phyloP scores from a whole-genome alignment of 1,139 yeast species.

The Debaryomyces robertsiae region DNA sequence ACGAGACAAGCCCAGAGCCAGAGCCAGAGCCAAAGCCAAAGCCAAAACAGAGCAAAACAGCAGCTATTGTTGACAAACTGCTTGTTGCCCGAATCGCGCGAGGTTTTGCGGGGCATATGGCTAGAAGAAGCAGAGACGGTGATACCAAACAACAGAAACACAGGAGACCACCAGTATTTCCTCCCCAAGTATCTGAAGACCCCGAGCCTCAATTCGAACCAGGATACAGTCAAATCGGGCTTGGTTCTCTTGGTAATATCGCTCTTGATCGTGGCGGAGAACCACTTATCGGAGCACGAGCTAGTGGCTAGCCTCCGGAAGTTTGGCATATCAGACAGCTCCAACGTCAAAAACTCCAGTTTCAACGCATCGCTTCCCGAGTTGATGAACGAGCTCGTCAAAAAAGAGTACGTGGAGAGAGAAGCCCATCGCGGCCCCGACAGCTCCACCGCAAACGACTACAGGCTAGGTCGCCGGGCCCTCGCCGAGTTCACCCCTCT shows the following conservation, averaged over 20 bases:
- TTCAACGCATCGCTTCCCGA: conserved; percentile 26
- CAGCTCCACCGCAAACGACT: conserved; percentile 20
- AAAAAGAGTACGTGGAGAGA: conserved; percentile 33
- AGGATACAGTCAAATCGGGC: conserved; percentile 36
- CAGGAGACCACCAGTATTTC: conserved; percentile 19
- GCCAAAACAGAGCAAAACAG: conserved; percentile 14
- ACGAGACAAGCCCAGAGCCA: too few relatives aligned
- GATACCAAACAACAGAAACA: conserved; percentile 17
- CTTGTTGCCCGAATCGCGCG: conserved; percentile 24
- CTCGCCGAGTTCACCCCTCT: conserved; percentile 37
- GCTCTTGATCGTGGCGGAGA: conserved; percentile 36
- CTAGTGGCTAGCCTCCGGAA: conserved; percentile 24
- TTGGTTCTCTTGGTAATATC: conserved; percentile 29
- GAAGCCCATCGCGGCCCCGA: conserved; percentile 21
- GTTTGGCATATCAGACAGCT: conserved; percentile 34
- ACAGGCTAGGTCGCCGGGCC: conserved; percentile 37
- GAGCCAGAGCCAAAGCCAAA: too few relatives aligned
- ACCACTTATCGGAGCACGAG: conserved; percentile 33
- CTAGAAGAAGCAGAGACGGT: conserved; percentile 11
- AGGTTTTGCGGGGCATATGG: conserved; percentile 28
- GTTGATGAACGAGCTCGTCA: conserved; percentile 34
- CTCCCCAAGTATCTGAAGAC: conserved; percentile 20
- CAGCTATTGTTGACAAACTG: conserved; percentile 24
- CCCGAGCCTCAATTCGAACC: conserved; percentile 22
- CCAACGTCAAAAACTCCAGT: conserved; percentile 26